Evolutionary conservation across 2,329 filamentous ascomycete species (phyloP), one percentile per base, ranked within the genome.

Genomic region (Neospermospora avenae): DNA sequence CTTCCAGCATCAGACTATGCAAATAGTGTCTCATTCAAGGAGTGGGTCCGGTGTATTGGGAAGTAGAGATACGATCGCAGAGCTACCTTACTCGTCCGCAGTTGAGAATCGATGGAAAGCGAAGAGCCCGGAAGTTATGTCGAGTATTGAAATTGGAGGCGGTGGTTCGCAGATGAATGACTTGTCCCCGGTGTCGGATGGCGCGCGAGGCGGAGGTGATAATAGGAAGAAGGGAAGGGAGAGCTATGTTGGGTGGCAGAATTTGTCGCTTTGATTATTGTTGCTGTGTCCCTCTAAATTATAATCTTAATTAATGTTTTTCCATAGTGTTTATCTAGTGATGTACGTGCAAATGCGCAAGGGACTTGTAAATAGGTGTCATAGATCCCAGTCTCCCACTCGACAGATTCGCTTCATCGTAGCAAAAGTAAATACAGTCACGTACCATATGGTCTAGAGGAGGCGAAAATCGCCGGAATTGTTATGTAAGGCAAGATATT

Each of bases 211-310:
- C 18, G 7, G 14, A 4, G 20, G 14, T 13, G 37, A 45, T 44
- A n/a, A 16, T 5, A 45, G 37, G 13, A 55, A 28, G 24, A 55
- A 25, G 22, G 37, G 52, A 2, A 55, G 52, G n/a, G 24, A 44
- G 6, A 55, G 37, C 6, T 55, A 42, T 44, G 41, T 45, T 16
- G 31, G 37, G 22, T 42, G 52, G 52, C 52, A 55, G 41, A 55
- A n/a, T 18, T 20, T 55, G 10, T 55, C 52, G 13, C 52, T 18
- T 11, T 53, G 28, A 51, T 10, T 39, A n/a, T n/a, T n/a, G n/a
- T n/a, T n/a, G n/a, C n/a, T n/a, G n/a, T n/a, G n/a, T n/a, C n/a
- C n/a, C n/a, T n/a, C n/a, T n/a, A n/a, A n/a, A n/a, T n/a, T n/a
- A n/a, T n/a, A n/a, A n/a, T n/a, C n/a, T n/a, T n/a, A n/a, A n/a